A percentile compares a stretch with the other conserved stretches of the same genome.
These are phyloP conservation scores for Dichotomocladium elegans DNA, from an alignment of 371 early-diverging fungal genomes.

Conservation along the genomic window DNA sequence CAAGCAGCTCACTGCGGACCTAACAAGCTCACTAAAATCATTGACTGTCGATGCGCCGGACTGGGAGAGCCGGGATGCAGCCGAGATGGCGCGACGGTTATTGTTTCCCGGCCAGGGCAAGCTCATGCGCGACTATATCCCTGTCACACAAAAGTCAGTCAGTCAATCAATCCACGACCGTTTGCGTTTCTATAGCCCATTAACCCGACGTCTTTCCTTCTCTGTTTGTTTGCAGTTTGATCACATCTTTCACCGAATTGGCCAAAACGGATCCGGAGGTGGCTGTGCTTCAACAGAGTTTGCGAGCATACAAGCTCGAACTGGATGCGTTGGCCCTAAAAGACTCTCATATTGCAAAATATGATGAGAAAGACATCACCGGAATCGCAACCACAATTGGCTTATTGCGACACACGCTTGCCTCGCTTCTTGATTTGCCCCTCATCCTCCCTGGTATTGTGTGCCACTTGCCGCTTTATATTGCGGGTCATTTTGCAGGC, in stretches of 20 bases:
- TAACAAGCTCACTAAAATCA: constrained; percentile 28
- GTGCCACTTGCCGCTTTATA: constrained; percentile 51
- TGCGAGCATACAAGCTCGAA: constrained; percentile 40
- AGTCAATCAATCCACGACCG: not conserved
- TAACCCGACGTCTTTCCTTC: not conserved
- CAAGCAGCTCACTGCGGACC: constrained; percentile 42
- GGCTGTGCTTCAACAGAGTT: constrained; percentile 29
- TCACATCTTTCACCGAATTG: constrained; percentile 29
- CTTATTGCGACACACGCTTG: constrained; percentile 29
- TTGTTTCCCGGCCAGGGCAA: constrained; percentile 43
- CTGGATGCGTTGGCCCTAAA: constrained; percentile 28
- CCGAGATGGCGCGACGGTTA: constrained; percentile 45
- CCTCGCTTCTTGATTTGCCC: constrained; percentile 43
- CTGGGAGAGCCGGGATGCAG: constrained; percentile 47
- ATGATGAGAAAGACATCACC: constrained; percentile 41
- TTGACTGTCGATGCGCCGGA: constrained; percentile 49
- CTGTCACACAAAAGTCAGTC: constrained; percentile 48
- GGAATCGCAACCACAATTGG: constrained; percentile 32
- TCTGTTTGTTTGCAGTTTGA: constrained; percentile 24
- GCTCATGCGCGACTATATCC: constrained; percentile 40
- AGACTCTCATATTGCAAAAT: constrained; percentile 46
- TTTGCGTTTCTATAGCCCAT: not conserved
- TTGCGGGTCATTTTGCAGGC: constrained; percentile 46
- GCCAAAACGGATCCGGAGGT: constrained; percentile 22
- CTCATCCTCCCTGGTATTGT: constrained; percentile 51